Percentiles rank a stretch among this genome's conserved stretches.
These are phyloP conservation scores for Hypoxylon rickii DNA, from an alignment of 495 filamentous ascomycete genomes.

Conservation along the genomic window DNA sequence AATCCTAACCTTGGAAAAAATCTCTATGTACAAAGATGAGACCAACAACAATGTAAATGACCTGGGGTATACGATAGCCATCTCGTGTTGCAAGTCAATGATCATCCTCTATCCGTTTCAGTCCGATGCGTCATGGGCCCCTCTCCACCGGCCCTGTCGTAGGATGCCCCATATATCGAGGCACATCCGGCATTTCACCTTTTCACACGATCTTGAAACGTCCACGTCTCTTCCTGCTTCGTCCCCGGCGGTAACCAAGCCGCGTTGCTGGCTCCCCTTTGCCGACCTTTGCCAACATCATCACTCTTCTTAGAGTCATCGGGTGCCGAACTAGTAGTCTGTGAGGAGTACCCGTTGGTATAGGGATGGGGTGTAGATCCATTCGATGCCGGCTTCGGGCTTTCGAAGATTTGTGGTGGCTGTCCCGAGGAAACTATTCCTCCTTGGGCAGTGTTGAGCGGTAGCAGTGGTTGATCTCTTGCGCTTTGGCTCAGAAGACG, in stretches of 20 bases:
- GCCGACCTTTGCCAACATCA: constrained; percentile 52
- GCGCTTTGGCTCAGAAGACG: constrained; percentile 52
- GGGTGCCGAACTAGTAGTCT: constrained; percentile 43
- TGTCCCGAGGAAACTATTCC: constrained; percentile 20
- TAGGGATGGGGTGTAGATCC: constrained; percentile 32
- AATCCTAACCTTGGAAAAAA: constrained; percentile 6
- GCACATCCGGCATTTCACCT: constrained; percentile 3
- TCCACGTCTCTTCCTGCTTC: constrained; percentile 82
- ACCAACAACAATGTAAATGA: constrained; percentile 3
- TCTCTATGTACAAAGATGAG: constrained; percentile 27
- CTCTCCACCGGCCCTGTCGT: neutral
- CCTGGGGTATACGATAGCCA: neutral
- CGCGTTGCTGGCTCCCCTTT: constrained; percentile 61
- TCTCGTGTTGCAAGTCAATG: constrained; percentile 2
- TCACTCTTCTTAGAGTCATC: constrained; percentile 66
- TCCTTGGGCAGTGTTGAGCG: constrained; percentile 55
- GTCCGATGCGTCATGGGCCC: constrained; percentile 17
- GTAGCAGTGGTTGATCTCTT: constrained; percentile 65
- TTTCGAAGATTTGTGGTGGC: constrained; percentile 40
- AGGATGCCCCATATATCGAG: neutral
- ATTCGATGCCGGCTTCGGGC: constrained; percentile 33
- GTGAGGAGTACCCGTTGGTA: constrained; percentile 42
- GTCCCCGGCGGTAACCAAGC: constrained; percentile 75
- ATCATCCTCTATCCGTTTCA: constrained; percentile 13
- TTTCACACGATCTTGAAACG: constrained; percentile 53